Evolutionary conservation across 2,329 filamentous ascomycete genomes (phyloP).

Genomic region (Coniosporium tulheliwenetii): DNA sequence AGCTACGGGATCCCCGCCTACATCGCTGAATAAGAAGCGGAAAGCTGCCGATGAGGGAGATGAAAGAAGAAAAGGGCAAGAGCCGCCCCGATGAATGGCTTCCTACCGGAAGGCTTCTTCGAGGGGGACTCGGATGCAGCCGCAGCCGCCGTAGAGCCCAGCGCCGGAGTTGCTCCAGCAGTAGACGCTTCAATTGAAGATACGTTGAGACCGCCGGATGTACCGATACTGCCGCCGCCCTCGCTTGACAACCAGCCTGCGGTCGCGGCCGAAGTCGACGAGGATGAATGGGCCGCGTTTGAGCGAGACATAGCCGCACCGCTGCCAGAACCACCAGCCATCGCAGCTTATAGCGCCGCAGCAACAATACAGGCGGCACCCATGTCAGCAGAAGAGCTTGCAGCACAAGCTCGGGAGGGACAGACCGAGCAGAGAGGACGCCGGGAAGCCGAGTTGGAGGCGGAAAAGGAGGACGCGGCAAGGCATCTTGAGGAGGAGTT

Average conservation of each 20-base stretch:
- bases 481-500: constrained; percentile 30
- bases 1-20: too few species aligned
- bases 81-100: constrained; percentile 6
- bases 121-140: neutral
- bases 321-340: constrained; percentile 13
- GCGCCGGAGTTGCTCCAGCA: too few species aligned
- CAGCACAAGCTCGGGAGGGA: constrained; percentile 28
- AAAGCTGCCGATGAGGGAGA: constrained; percentile 30
- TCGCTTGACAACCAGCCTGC: neutral
- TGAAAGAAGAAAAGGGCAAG: constrained; percentile 6
- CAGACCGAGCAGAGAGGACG: constrained; percentile 24
- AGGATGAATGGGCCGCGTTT: constrained; percentile 77
- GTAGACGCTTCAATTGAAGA: too few species aligned
- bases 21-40: constrained; percentile 31
- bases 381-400: constrained; percentile 29
- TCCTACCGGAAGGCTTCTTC: constrained; percentile 3
- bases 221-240: constrained; percentile 3
- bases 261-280: constrained; percentile 38
- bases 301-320: constrained; percentile 57
- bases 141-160: too few species aligned
- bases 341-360: constrained; percentile 11
- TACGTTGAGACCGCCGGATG: too few species aligned
- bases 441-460: constrained; percentile 29
- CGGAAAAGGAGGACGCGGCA: constrained; percentile 31
- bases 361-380: constrained; percentile 30